Evolutionary conservation across 306 rosid genomes (phyloP).

Genomic region (Vigna nakashimae): DNA sequence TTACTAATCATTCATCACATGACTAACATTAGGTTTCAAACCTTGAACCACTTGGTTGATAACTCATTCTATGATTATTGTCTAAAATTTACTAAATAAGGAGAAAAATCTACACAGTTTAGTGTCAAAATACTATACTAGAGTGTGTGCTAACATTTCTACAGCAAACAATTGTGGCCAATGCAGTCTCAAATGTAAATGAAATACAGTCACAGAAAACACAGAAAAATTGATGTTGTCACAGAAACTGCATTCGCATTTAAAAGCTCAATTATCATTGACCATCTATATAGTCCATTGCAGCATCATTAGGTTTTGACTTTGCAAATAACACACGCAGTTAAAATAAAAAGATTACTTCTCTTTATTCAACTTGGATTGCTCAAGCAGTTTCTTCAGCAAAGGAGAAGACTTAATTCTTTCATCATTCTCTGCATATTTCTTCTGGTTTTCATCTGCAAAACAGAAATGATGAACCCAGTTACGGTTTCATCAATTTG

Average conservation of each 20-base stretch:
- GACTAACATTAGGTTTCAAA: too few relatives aligned
- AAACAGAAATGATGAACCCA: constrained; percentile 18
- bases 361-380: constrained; percentile 82
- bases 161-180: neutral
- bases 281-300: neutral
- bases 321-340: constrained; percentile 20
- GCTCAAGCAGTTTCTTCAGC: constrained; percentile 73
- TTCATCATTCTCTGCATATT: constrained; percentile 79
- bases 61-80: too few relatives aligned
- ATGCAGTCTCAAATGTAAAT: neutral
- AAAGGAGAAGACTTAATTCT: constrained; percentile 76
- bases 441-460: constrained; percentile 93
- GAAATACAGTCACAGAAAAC: neutral
- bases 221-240: too few relatives aligned
- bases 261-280: neutral
- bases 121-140: neutral
- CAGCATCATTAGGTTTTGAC: neutral
- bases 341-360: constrained; percentile 55
- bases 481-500: constrained; percentile 39
- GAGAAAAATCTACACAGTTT: neutral
- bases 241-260: neutral
- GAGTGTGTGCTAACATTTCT: neutral
- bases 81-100: neutral
- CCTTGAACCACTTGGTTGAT: too few relatives aligned
- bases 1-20: too few relatives aligned